Conservation (phyloP, 1,284 basidiomycete genomes). For the Kwoniella shivajii region DNA sequence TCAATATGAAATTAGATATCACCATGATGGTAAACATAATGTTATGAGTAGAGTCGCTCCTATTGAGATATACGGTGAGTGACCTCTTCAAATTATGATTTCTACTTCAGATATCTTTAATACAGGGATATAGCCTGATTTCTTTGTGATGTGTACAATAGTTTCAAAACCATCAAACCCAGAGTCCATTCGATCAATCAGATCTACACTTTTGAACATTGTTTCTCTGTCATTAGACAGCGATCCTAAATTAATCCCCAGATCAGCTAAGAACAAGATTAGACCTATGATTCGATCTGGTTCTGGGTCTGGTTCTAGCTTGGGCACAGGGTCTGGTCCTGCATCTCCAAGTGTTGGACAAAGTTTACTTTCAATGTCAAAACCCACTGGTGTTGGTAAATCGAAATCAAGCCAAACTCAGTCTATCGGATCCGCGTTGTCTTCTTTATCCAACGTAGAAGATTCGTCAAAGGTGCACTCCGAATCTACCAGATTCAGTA, state of each 20-base stretch:
- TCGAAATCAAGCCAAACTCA: background rate
- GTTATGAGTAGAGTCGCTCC: constrained; percentile 83
- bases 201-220: constrained; percentile 68
- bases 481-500: too few species aligned
- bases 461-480: background rate
- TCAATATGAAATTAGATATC: constrained; percentile 76
- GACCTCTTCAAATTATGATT: background rate
- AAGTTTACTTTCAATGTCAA: too few species aligned
- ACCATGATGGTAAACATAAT: constrained; percentile 94
- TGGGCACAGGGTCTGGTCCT: too few species aligned
- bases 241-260: constrained; percentile 76
- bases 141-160: too few species aligned
- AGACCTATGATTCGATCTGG: background rate
- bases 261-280: constrained; percentile 55
- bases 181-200: constrained; percentile 63
- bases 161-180: constrained; percentile 22
- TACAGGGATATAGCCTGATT: background rate
- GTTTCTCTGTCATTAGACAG: constrained; percentile 84
- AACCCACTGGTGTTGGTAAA: background rate
- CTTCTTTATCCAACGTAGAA: background rate
- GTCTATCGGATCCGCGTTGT: constrained; percentile 4
- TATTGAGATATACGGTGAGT: constrained; percentile 81
- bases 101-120: background rate
- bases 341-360: too few species aligned
- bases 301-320: background rate